Conservation (phyloP, 2,329 filamentous ascomycete genomes). For the Endoconidiophora polonica region DNA sequence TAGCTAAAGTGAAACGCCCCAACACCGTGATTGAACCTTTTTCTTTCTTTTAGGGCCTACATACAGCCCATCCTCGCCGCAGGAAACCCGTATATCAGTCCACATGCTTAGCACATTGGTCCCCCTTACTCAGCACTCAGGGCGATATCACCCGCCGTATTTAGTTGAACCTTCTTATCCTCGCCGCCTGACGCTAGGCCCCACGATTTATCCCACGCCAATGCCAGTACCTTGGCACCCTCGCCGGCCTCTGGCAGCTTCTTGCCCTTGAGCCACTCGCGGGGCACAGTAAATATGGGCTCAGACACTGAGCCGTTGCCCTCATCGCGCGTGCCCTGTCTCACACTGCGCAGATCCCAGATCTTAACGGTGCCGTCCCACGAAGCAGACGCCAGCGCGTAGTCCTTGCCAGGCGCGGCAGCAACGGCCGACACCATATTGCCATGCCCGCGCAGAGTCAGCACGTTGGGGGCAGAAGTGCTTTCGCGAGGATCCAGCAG, state of each 20-base stretch:
- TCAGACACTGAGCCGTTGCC: slow-evolving; percentile 48
- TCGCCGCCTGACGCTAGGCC: slow-evolving; percentile 86
- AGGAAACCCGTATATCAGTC: too few relatives aligned
- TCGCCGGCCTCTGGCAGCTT: slow-evolving; percentile 56
- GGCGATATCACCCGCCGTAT: slow-evolving; percentile 23
- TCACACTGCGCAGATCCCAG: slow-evolving; percentile 73
- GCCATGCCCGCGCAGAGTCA: slow-evolving; percentile 81
- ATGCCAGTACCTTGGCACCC: slow-evolving; percentile 76
- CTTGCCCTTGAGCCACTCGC: slow-evolving; percentile 53
- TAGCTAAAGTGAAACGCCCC: slow-evolving; percentile 6
- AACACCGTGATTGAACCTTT: slow-evolving; percentile 5
- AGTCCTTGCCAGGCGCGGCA: slow-evolving; percentile 44
- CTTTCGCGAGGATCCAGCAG: slow-evolving; percentile 79
- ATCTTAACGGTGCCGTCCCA: slow-evolving; percentile 86
- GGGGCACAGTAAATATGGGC: slow-evolving; percentile 56
- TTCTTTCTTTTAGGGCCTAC: not conserved
- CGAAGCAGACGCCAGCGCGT: slow-evolving; percentile 74
- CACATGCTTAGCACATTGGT: not conserved
- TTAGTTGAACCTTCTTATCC: slow-evolving; percentile 89
- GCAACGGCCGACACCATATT: slow-evolving; percentile 46
- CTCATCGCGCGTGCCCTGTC: slow-evolving; percentile 43
- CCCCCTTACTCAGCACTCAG: slow-evolving; percentile 1
- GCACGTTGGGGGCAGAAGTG: slow-evolving; percentile 58
- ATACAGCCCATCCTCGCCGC: too few relatives aligned
- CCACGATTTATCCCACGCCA: slow-evolving; percentile 69